These are phyloP conservation scores for Centrapalus pauciflorus DNA, from an alignment of 129 eudicot species.

Conservation along the genomic window DNA sequence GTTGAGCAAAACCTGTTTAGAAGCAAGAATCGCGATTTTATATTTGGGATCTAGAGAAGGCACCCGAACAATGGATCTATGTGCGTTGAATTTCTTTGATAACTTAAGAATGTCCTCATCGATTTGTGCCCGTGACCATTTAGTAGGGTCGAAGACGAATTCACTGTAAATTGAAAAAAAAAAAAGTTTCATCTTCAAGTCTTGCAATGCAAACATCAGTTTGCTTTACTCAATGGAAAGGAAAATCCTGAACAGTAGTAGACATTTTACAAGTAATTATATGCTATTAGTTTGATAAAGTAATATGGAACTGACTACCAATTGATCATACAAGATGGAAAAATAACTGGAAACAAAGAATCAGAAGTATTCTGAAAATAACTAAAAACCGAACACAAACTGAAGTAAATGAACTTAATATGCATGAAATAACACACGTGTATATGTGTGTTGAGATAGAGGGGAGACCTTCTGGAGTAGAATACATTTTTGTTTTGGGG, in stretches of 20 bases:
- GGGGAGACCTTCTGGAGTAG: conserved; percentile 78
- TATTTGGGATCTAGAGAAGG: conserved; percentile 71
- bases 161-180: conserved; percentile 54
- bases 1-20: conserved; percentile 63
- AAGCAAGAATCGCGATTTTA: conserved; percentile 80
- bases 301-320: not conserved
- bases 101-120: conserved; percentile 68
- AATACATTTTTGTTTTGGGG: conserved; percentile 83
- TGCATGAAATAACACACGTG: not conserved
- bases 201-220: conserved; percentile 14
- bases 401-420: not conserved
- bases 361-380: too few relatives aligned
- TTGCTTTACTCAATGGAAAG: not conserved
- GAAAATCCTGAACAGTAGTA: not conserved
- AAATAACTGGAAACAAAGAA: not conserved
- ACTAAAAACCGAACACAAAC: not conserved
- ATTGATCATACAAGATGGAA: not conserved
- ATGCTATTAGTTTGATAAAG: not conserved
- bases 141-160: conserved; percentile 65
- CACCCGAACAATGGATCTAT: conserved; percentile 74
- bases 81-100: conserved; percentile 60
- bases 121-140: conserved; percentile 85
- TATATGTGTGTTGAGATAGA: not conserved
- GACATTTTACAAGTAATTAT: not conserved
- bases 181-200: not conserved